Base-by-base conservation (phyloP, 371 early-diverging fungal species). In the Neoconidiobolus thromboides region DNA sequence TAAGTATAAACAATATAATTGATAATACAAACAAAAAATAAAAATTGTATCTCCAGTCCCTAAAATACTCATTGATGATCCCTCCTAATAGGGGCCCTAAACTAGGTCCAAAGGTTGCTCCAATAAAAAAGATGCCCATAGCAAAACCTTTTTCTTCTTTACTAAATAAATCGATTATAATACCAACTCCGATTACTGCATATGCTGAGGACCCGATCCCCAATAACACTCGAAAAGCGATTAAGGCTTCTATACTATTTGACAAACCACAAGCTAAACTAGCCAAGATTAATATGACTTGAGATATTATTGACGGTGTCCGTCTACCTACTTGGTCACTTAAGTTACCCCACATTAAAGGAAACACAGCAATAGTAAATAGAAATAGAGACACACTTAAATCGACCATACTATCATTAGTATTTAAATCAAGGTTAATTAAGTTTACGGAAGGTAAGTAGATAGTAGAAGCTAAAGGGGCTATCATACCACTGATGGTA, bases 181-280 rank as follows among this genome's bases (percentile, higher is more conserved):
- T 77, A 51, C 85, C 88, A 43, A 84, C 84, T 0, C 86, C 86
- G 2, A 86, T 77, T 10, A 80, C 75, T 55, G 80, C 74, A 26
- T 79, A 77, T 10, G 85, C 83, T 26, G 83, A 80, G 5, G 83
- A 74, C 2, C 87, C 87, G 36, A 73, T 68, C 5, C 85, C 68
- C 65, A 87, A 87, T 9, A 87, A 64, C 9, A 78, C 64, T 0
- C 89, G 77, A 53, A 83, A 75, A 7, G 67, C 63, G 37, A 82
- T 73, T 44, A 88, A 75, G 2, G 73, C 46, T 2, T 66, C 61
- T 41, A 82, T 74, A 12, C 60, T 71, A 1, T 65, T 64, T 1
- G 85, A 71, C 6, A 80, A 62, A 26, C 77, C 83, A 48, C 82
- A 82, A 0, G 82, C 83, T 1, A 87, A 55, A 10, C 80, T 79